Evolutionary conservation across 1,284 basidiomycete species (phyloP).

Genomic region (Microbotryomycetes sp.): DNA sequence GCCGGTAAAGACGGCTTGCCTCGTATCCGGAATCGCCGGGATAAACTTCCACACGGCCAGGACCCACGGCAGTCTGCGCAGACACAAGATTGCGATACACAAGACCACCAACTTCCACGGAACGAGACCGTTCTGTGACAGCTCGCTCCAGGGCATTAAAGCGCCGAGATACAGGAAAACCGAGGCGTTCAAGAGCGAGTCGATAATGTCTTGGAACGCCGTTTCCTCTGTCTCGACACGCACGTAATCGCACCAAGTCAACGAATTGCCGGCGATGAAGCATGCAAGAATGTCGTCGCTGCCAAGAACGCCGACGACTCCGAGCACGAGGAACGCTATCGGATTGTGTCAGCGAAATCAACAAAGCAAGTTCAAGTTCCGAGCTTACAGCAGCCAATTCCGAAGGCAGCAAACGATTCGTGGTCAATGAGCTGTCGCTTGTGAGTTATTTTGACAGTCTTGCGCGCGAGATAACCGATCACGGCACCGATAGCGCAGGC

Average conservation of each 20-base stretch:
- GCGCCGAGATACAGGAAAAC: constrained; percentile 44
- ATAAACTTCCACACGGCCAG: constrained; percentile 35
- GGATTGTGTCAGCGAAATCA: constrained; percentile 40
- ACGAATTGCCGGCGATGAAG: constrained; percentile 40
- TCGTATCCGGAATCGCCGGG: constrained; percentile 35
- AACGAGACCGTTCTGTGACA: constrained; percentile 31
- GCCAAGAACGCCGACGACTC: constrained; percentile 43
- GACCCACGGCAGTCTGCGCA: constrained; percentile 40
- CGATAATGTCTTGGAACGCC: constrained; percentile 51
- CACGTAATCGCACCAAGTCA: constrained; percentile 45
- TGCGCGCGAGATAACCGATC: constrained; percentile 42
- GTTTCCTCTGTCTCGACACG: constrained; percentile 48
- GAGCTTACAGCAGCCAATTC: neutral
- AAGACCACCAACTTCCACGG: constrained; percentile 41
- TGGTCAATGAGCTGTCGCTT: constrained; percentile 41
- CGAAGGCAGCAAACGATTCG: constrained; percentile 26
- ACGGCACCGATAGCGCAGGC: constrained; percentile 40
- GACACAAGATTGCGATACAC: constrained; percentile 43
- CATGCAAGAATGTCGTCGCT: constrained; percentile 44
- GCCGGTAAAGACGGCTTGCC: constrained; percentile 40
- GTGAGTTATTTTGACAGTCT: constrained; percentile 42
- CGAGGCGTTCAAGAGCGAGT: constrained; percentile 45
- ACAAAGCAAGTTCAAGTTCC: no score
- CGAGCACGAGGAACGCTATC: constrained; percentile 43
- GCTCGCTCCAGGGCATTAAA: constrained; percentile 35